These are phyloP conservation scores for Cyberlindnera misumaiensis DNA, from an alignment of 805 yeast species.

Conservation along the genomic window DNA sequence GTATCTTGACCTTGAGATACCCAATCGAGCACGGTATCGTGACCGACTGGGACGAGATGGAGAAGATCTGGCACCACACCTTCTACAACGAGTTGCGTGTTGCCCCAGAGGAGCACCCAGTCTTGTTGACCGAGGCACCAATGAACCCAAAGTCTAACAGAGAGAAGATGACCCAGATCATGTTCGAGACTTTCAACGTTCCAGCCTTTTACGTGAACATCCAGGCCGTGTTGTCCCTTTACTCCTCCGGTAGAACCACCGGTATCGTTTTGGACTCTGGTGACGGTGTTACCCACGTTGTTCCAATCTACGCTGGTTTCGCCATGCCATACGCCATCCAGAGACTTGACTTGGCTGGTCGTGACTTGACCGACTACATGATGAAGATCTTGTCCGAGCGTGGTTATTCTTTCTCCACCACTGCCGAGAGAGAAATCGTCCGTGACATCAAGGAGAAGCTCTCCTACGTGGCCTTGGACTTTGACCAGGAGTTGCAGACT, in stretches of 20 bases:
- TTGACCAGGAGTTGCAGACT: conserved; percentile 99
- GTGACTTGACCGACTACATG: conserved; percentile 98
- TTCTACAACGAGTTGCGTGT: conserved; percentile 99
- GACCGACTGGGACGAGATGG: conserved; percentile 99
- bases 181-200: conserved; percentile 98
- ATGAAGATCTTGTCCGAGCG: conserved; percentile 98
- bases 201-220: conserved; percentile 99
- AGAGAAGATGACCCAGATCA: conserved; percentile 99
- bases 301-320: conserved; percentile 99
- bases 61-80: conserved; percentile 99
- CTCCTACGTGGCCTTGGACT: conserved; percentile 98
- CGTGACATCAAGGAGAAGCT: conserved; percentile 92
- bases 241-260: conserved; percentile 99
- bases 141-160: conserved; percentile 99
- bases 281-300: conserved; percentile 99
- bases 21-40: conserved; percentile 99
- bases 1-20: conserved; percentile 96
- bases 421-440: conserved; percentile 97
- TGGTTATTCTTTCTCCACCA: conserved; percentile 97
- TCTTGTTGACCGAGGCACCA: conserved; percentile 98
- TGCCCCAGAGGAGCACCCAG: conserved; percentile 99
- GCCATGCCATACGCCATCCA: conserved; percentile 97
- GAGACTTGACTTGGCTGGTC: conserved; percentile 99
- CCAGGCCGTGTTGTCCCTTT: conserved; percentile 96
- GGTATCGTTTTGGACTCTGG: conserved; percentile 99